Percentiles rank a stretch among this genome's conserved stretches.
These are phyloP conservation scores for Dryadomyces sulphureus DNA, from an alignment of 2,329 filamentous ascomycete species.

Conservation along the genomic window DNA sequence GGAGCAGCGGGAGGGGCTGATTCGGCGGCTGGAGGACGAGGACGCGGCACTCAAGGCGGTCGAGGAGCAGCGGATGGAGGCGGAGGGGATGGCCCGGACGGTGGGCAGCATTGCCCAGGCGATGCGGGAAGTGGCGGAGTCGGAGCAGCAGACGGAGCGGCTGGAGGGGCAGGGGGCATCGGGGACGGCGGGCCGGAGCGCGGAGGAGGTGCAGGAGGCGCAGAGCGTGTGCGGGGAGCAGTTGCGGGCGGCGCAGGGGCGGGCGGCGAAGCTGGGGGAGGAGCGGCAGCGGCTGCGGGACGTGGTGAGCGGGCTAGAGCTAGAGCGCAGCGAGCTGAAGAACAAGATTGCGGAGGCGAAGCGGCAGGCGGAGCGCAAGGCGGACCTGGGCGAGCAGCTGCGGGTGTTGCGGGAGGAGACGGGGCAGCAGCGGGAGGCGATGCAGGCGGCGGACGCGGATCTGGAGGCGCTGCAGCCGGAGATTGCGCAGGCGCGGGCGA, in stretches of 20 bases:
- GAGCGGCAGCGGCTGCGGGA: slow-evolving; percentile 61
- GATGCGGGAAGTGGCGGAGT: slow-evolving; percentile 52
- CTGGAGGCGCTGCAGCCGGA: slow-evolving; percentile 61
- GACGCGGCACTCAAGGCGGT: slow-evolving; percentile 52
- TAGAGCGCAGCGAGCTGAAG: slow-evolving; percentile 60
- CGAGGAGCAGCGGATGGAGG: slow-evolving; percentile 33
- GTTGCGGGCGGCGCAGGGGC: slow-evolving; percentile 46
- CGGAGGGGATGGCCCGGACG: slow-evolving; percentile 63
- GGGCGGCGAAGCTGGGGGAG: slow-evolving; percentile 47
- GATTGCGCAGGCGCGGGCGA: slow-evolving; percentile 59
- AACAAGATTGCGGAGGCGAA: slow-evolving; percentile 57
- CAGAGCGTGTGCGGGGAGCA: slow-evolving; percentile 54
- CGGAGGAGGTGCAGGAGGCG: slow-evolving; percentile 72
- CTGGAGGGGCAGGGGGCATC: slow-evolving; percentile 54
- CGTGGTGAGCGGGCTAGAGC: slow-evolving; percentile 54
- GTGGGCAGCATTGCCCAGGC: slow-evolving; percentile 63
- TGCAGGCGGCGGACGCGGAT: slow-evolving; percentile 56
- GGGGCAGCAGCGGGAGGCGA: slow-evolving; percentile 50
- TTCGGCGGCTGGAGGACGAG: slow-evolving; percentile 49
- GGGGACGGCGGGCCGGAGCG: slow-evolving; percentile 33
- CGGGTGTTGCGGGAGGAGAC: slow-evolving; percentile 58
- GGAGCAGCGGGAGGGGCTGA: slow-evolving; percentile 42
- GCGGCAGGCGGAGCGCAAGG: slow-evolving; percentile 71
- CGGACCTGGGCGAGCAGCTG: slow-evolving; percentile 53
- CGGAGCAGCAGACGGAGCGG: slow-evolving; percentile 59